Evolutionary conservation across 129 eudicot species (phyloP).

Genomic region (sunflower (Helianthus annuus)): HanXRQr2.0-SUNRISE NC_035436.2:69675883-69676382

Average conservation of each 20-base stretch:
- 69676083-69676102: constrained; percentile 89
- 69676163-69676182: constrained; percentile 42
- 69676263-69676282: constrained; percentile 87
- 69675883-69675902: constrained; percentile 93
- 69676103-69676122: constrained; percentile 94
- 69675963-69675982: constrained; percentile 91
- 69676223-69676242: constrained; percentile 37
- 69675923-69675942: not conserved
- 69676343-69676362: not conserved
- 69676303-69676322: constrained; percentile 93
- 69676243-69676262: constrained; percentile 93
- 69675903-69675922: constrained; percentile 74
- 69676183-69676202: not conserved
- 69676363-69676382: not conserved
- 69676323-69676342: constrained; percentile 34
- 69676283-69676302: constrained; percentile 83
- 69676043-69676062: not conserved
- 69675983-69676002: constrained; percentile 73
- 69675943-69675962: constrained; percentile 66
- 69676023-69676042: not conserved
- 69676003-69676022: not conserved
- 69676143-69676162: constrained; percentile 81
- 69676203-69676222: not conserved
- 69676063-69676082: constrained; percentile 12
- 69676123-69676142: constrained; percentile 94